Conservation (phyloP, 345 rosid species). For the Gossypium herbaceum region DNA sequence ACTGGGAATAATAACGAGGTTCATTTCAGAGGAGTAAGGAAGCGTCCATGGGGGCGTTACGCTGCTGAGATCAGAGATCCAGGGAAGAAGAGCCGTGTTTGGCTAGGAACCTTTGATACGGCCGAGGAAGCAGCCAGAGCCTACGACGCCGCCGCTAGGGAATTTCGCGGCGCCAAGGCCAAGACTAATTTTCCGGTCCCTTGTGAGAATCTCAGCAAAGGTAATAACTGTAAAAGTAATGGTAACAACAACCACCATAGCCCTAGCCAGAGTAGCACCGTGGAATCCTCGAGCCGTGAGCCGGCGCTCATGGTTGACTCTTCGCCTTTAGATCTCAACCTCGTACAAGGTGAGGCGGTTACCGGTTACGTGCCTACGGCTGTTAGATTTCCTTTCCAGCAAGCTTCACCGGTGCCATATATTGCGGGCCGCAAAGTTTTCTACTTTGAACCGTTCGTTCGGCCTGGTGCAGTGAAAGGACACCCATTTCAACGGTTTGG, state of each 20-base stretch:
- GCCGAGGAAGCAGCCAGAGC: slow-evolving; percentile 77
- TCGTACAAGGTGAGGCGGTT: slow-evolving; percentile 15
- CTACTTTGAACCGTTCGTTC: slow-evolving; percentile 31
- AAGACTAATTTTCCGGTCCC: slow-evolving; percentile 57
- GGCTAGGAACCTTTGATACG: slow-evolving; percentile 90
- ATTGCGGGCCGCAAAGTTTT: slow-evolving; percentile 20
- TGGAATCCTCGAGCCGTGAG: slow-evolving; percentile 54
- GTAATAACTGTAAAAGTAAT: not conserved
- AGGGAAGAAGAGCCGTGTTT: slow-evolving; percentile 58
- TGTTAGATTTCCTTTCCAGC: slow-evolving; percentile 29
- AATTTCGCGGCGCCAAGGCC: slow-evolving; percentile 76
- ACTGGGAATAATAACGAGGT: slow-evolving; percentile 32
- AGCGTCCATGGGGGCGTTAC: slow-evolving; percentile 90
- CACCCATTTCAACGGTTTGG: slow-evolving; percentile 31
- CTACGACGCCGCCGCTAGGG: slow-evolving; percentile 59
- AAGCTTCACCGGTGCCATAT: slow-evolving; percentile 16
- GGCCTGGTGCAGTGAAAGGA: slow-evolving; percentile 25
- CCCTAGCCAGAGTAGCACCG: slow-evolving; percentile 63
- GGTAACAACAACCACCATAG: slow-evolving; percentile 26
- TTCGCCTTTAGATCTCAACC: slow-evolving; percentile 43
- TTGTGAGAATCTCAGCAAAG: slow-evolving; percentile 12
- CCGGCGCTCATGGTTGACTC: slow-evolving; percentile 33
- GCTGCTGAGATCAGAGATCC: slow-evolving; percentile 93
- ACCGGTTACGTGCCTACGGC: slow-evolving; percentile 14
- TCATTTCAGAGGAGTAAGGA: slow-evolving; percentile 78